Evolutionary conservation across 2,329 filamentous ascomycete species (phyloP).

Genomic region (Dactylellina leptospora): DNA sequence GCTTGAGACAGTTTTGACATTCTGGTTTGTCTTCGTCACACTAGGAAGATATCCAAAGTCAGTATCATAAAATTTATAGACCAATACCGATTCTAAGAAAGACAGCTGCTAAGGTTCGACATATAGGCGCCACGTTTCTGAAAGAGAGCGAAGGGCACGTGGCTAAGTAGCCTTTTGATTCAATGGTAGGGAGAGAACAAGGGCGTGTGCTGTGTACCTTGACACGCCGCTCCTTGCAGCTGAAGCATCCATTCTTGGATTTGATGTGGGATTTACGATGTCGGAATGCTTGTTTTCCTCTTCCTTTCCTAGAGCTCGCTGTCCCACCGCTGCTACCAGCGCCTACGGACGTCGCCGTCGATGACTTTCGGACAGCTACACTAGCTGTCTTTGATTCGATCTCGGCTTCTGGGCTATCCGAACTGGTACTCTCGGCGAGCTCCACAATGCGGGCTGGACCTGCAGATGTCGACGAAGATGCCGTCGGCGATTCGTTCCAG

Average conservation of each 20-base stretch:
- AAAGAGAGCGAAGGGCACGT: conserved; percentile 9
- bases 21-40: conserved; percentile 50
- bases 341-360: conserved; percentile 2
- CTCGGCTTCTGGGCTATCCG: conserved; percentile 33
- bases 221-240: conserved; percentile 50
- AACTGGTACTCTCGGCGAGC: conserved; percentile 35
- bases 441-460: conserved; percentile 41
- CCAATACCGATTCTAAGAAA: too few species aligned
- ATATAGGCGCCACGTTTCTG: too few species aligned
- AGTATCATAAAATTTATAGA: conserved; percentile 12
- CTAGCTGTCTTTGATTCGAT: conserved; percentile 14
- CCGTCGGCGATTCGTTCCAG: conserved; percentile 33
- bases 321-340: background rate
- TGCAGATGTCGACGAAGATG: conserved; percentile 30
- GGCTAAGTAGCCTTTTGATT: conserved; percentile 4
- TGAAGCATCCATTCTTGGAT: conserved; percentile 52
- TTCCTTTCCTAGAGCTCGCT: conserved; percentile 18
- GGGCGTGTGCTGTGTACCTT: conserved; percentile 35
- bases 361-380: conserved; percentile 2
- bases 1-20: conserved; percentile 50
- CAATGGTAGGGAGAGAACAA: conserved; percentile 13
- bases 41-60: conserved; percentile 4
- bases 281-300: conserved; percentile 48
- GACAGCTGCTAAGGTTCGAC: background rate
- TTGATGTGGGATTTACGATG: conserved; percentile 53